phyloP scores from a whole-genome alignment of 805 yeast species.

The Wickerhamiella sorbophila region DNA sequence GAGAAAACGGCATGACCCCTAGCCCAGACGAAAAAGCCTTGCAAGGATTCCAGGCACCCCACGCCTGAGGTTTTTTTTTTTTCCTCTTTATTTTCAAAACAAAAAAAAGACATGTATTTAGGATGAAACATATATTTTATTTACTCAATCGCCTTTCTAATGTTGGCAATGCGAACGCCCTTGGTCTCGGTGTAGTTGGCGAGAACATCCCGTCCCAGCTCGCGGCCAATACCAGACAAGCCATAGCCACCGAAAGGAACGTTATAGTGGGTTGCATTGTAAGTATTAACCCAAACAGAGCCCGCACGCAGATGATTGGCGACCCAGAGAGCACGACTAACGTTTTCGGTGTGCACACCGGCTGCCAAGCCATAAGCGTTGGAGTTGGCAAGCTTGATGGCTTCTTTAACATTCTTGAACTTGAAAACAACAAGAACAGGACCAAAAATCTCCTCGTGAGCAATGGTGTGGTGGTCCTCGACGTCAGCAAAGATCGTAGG shows the following conservation, averaged over 20 bases:
- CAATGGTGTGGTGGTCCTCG: slow-evolving; percentile 46
- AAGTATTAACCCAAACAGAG: slow-evolving; percentile 53
- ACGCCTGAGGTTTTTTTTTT: no score
- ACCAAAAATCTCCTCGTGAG: slow-evolving; percentile 75
- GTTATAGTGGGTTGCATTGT: slow-evolving; percentile 47
- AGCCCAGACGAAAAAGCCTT: no score
- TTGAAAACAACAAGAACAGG: slow-evolving; percentile 63
- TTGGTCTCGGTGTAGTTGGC: slow-evolving; percentile 58
- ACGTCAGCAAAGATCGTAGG: slow-evolving; percentile 72
- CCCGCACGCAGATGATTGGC: slow-evolving; percentile 53
- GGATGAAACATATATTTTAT: no score
- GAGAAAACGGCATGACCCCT: no score
- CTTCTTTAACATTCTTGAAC: slow-evolving; percentile 57
- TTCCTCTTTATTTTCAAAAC: no score
- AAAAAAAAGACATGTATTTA: no score
- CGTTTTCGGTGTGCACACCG: slow-evolving; percentile 58
- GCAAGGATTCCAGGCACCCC: no score
- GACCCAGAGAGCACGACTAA: slow-evolving; percentile 48
- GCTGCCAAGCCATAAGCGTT: slow-evolving; percentile 72
- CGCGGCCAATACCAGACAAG: slow-evolving; percentile 69
- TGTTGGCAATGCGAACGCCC: slow-evolving; percentile 58
- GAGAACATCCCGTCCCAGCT: slow-evolving; percentile 62
- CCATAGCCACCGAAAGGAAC: slow-evolving; percentile 77
- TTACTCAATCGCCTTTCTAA: slow-evolving; percentile 4
- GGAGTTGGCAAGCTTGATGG: slow-evolving; percentile 51